phyloP scores from a whole-genome alignment of 805 yeast genomes.

The Nakazawaea ishiwadae region DNA sequence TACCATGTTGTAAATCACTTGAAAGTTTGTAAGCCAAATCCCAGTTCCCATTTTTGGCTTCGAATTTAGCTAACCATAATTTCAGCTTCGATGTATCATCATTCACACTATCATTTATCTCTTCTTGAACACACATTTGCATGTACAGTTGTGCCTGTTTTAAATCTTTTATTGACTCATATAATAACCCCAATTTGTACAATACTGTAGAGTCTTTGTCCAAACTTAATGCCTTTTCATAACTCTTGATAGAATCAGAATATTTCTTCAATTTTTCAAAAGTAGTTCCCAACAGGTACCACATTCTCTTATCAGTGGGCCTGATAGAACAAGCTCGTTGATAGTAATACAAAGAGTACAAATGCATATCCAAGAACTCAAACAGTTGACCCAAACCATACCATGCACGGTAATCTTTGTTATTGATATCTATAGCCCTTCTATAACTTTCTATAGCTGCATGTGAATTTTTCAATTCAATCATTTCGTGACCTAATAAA shows the following conservation, averaged over 20 bases:
- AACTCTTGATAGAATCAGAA: conserved; percentile 74
- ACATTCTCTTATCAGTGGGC: conserved; percentile 88
- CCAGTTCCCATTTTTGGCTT: conserved; percentile 51
- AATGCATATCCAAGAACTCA: conserved; percentile 92
- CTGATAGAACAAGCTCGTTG: conserved; percentile 86
- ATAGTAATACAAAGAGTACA: conserved; percentile 87
- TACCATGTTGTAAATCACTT: conserved; percentile 61
- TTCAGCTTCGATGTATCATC: conserved; percentile 78
- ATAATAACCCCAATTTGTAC: conserved; percentile 63
- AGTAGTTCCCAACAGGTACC: conserved; percentile 93
- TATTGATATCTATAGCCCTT: conserved; percentile 85
- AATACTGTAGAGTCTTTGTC: conserved; percentile 48
- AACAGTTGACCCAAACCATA: conserved; percentile 98
- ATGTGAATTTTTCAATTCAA: conserved; percentile 91
- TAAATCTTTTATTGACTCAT: conserved; percentile 50
- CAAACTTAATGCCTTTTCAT: conserved; percentile 65
- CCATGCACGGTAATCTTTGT: conserved; percentile 94
- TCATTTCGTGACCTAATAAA: conserved; percentile 97
- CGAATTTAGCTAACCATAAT: conserved; percentile 78
- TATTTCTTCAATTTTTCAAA: conserved; percentile 71
- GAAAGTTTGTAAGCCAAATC: conserved; percentile 72
- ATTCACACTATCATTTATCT: conserved; percentile 56
- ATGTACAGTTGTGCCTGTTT: conserved; percentile 56
- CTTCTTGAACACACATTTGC: conserved; percentile 65
- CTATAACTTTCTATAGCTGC: conserved; percentile 96